Conservation (phyloP, 208 protist species). For the Trypanosoma cruzi region DNA sequence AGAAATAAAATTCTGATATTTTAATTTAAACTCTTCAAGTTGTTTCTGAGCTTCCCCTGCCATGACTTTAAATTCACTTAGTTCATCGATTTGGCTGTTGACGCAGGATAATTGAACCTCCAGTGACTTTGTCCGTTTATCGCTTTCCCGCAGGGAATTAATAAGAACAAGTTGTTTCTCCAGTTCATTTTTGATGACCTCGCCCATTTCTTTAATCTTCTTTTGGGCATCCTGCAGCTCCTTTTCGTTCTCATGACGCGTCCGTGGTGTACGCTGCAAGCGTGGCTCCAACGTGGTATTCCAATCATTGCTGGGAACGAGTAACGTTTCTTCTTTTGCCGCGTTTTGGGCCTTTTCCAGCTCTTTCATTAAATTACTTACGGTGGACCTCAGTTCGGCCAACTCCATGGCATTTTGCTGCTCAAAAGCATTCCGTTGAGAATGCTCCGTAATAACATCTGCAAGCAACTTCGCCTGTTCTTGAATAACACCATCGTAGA, state of each 20-base stretch:
- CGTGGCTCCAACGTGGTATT: neutral
- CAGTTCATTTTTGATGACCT: conserved; percentile 56
- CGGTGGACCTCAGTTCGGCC: conserved; percentile 32
- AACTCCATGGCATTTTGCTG: conserved; percentile 29
- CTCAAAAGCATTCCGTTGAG: conserved; percentile 24
- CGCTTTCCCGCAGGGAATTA: conserved; percentile 71
- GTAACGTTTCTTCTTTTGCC: conserved; percentile 17
- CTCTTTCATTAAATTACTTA: conserved; percentile 38
- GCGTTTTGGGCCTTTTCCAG: conserved; percentile 34
- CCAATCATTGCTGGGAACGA: neutral
- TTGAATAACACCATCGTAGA: conserved; percentile 85
- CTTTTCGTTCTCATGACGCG: conserved; percentile 34
- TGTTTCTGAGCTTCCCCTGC: conserved; percentile 77
- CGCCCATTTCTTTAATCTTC: conserved; percentile 50
- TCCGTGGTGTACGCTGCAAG: conserved; percentile 11
- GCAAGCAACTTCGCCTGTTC: conserved; percentile 68
- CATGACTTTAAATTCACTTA: conserved; percentile 80
- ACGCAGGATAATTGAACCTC: conserved; percentile 48
- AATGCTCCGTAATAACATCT: conserved; percentile 38
- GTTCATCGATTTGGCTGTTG: conserved; percentile 58
- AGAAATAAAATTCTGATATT: conserved; percentile 71
- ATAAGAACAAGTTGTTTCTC: conserved; percentile 84
- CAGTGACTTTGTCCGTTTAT: conserved; percentile 65
- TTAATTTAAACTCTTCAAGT: conserved; percentile 65
- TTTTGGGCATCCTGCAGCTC: conserved; percentile 40